A percentile compares a stretch with the other conserved stretches of the same genome.
Evolutionary conservation across 306 rosid genomes (phyloP).

Genomic region (Vigna nakashimae): DNA sequence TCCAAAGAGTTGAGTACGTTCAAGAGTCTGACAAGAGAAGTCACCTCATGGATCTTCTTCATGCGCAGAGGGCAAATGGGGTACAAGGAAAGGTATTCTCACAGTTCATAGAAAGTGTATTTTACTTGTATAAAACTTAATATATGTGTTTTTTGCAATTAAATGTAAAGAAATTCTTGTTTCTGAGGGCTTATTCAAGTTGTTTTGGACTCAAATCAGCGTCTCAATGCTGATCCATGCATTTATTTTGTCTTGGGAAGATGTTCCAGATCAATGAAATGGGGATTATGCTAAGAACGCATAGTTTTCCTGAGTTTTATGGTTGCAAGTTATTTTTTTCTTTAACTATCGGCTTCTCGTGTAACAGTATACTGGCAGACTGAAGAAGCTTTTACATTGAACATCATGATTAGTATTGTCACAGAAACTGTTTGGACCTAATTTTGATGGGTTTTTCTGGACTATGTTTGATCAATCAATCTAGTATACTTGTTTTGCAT

Average conservation of each 20-base stretch:
- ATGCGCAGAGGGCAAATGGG: slow-evolving; percentile 94
- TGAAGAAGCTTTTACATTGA: slow-evolving; percentile 10
- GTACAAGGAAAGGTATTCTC: slow-evolving; percentile 81
- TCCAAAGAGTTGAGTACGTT: slow-evolving; percentile 96
- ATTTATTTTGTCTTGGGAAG: background rate
- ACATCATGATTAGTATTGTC: background rate
- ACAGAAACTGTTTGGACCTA: background rate
- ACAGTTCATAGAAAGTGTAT: slow-evolving; percentile 18
- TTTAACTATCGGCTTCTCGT: slow-evolving; percentile 1
- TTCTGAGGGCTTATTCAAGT: slow-evolving; percentile 5
- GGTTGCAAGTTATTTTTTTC: background rate
- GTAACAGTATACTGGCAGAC: background rate
- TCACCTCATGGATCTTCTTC: slow-evolving; percentile 99
- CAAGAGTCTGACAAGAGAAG: slow-evolving; percentile 97
- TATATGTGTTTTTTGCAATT: background rate
- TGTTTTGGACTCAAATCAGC: background rate
- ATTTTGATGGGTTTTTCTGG: slow-evolving; percentile 15
- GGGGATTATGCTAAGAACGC: background rate
- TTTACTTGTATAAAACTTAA: slow-evolving; percentile 1
- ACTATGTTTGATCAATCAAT: slow-evolving; percentile 20
- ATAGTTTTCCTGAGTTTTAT: slow-evolving; percentile 4
- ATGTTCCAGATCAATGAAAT: background rate
- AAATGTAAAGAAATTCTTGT: background rate
- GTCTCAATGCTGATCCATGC: background rate
- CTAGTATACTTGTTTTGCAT: background rate